Base-by-base conservation (phyloP, 23 red algal genomes). In the Gracilaria gracilis region DNA sequence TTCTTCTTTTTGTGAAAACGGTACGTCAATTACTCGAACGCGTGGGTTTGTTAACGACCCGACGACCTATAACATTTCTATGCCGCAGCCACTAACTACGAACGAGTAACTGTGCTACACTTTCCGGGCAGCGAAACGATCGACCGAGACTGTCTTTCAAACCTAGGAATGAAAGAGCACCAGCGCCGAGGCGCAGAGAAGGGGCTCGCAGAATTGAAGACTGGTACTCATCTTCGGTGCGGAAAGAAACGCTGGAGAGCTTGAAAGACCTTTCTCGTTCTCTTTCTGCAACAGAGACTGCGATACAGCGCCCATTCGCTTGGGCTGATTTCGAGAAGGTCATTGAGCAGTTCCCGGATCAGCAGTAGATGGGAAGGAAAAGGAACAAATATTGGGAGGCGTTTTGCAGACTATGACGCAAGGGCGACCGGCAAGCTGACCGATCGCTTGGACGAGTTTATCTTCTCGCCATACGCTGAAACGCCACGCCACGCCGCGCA, bases 351-450 rank as follows among this genome's bases (percentile, higher is more conserved):
- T 34, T 88, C 33, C 84, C 84, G 28, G 71, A 74, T 32, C n/a
- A 88, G 27, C 84, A 88, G 37, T 88, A 4, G 32, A 34, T n/a
- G 84, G 67, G 7, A 76, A 51, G 46, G 67, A 75, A n/a, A 88
- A 88, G 57, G 67, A 78, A 75, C 66, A 33, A 28, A 88, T 75
- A 61, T 77, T 88, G 57, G 67, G 70, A 31, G 54, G 67, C 57
- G 36, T 75, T 32, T 48, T 88, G 84, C 65, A 62, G 55, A 75
- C 34, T 31, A 62, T 88, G 48, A 76, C n/a, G n/a, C n/a, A n/a
- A n/a, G n/a, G n/a, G n/a, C n/a, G n/a, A n/a, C n/a, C n/a, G n/a
- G n/a, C n/a, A n/a, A n/a, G n/a, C n/a, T n/a, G n/a, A n/a, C n/a
- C n/a, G n/a, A n/a, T n/a, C n/a, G n/a, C n/a, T n/a, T n/a, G n/a